These are phyloP conservation scores for Metarhizium anisopliae DNA, from an alignment of 2,329 filamentous ascomycete genomes.

Conservation along the genomic window DNA sequence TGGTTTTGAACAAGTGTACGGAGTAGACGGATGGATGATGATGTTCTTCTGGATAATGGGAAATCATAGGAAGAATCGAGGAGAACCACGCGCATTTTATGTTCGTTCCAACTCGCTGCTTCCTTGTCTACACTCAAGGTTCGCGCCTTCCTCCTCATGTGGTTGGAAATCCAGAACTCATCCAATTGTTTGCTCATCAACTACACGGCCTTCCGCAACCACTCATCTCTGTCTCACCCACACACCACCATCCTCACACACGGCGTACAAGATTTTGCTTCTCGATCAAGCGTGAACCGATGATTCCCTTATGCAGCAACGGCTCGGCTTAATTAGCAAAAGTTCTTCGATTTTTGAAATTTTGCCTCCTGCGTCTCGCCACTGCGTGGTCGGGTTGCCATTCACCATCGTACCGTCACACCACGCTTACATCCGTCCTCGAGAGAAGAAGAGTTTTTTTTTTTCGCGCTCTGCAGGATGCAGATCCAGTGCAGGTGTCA, in stretches of 20 bases:
- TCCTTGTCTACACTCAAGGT: not conserved
- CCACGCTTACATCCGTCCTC: not conserved
- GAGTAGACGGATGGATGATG: not conserved
- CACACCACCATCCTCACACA: not conserved
- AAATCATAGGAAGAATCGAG: not conserved
- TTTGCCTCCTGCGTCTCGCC: not conserved
- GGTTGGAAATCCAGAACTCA: too few relatives aligned
- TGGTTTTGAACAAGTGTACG: not conserved
- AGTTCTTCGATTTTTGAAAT: not conserved
- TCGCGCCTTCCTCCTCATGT: not conserved
- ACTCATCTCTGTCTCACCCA: not conserved
- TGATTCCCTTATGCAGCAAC: not conserved
- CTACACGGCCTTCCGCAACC: not conserved
- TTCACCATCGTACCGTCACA: not conserved
- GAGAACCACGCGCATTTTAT: not conserved
- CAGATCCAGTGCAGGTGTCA: not conserved
- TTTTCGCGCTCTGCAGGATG: not conserved
- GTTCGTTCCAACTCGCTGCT: not conserved
- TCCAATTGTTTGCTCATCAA: not conserved
- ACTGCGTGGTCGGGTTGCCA: not conserved
- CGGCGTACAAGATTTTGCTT: not conserved
- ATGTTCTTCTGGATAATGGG: not conserved
- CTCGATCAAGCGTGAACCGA: not conserved
- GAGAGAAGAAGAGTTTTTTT: not conserved
- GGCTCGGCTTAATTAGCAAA: constrained; percentile 1